Base-by-base conservation (phyloP, 345 rosid genomes). In the Sisymbrium irio region DNA sequence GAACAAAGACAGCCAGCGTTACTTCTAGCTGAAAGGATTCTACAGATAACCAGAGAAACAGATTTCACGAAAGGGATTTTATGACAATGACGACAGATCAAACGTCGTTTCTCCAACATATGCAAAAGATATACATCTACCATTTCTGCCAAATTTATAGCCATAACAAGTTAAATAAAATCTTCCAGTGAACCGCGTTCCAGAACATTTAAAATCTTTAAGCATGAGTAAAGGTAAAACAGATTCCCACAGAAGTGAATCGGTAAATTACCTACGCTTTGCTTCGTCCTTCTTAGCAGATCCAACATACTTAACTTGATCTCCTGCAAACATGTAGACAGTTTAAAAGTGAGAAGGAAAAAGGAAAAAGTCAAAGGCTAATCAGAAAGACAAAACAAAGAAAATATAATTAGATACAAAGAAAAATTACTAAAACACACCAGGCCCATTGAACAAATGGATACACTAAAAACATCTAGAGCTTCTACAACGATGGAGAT, bases 301-400 rank as follows among this genome's bases (percentile, higher is more conserved):
- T 57, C 99, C 99, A 15, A 80, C 67, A 58, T 88, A 95, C 72
- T 77, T 95, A 65, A 95, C 96, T 51, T 87, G 92, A 82, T 95
- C 97, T 78, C 99, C 98, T 94, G 75, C 46, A 71, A 62, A 67
- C 5, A 49, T 14, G 37, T 42, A 36, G 57, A 25, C 41, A 69
- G 49, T n/a, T 54, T 55, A 17, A 18, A 35, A 2, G 1, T 54
- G 57, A 19, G 64, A 57, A 30, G 22, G 49, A 57, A 63, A 70
- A 58, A 49, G 72, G 20, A 56, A 37, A 55, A 18, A n/a, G 39
- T 40, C 37, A 46, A 46, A 57, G 46, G 47, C 22, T 12, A 56
- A 30, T 42, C 65, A 54, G 46, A 55, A 39, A 50, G 22, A 46
- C 40, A 46, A 18, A 42, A 36, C 1, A 40, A 27, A 63, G 46